A percentile compares a stretch with the other conserved stretches of the same genome.
phyloP scores from a whole-genome alignment of 495 filamentous ascomycete species.

The Neurospora sp. region DNA sequence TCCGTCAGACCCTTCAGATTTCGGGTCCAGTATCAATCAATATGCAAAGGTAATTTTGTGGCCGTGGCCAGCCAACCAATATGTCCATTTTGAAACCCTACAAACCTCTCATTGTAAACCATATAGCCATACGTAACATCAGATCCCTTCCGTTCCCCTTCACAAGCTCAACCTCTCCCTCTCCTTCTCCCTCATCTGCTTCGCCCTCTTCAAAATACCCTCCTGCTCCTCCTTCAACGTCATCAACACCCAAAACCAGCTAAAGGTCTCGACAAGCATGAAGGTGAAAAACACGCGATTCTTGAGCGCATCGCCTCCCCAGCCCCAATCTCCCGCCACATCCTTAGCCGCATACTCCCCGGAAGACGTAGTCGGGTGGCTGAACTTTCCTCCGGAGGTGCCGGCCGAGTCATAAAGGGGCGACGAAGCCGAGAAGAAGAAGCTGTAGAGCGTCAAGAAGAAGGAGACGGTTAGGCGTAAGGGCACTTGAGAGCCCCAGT shows the following conservation, averaged over 20 bases:
- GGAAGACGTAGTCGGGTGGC: slow-evolving; percentile 17
- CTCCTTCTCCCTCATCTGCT: slow-evolving; percentile 16
- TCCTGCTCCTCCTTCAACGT: slow-evolving; percentile 42
- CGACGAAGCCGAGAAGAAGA: slow-evolving; percentile 39
- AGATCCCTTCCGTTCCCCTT: too few species aligned
- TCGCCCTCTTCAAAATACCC: slow-evolving; percentile 19
- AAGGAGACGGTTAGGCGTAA: slow-evolving; percentile 59
- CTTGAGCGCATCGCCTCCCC: slow-evolving; percentile 52
- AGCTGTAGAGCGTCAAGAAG: slow-evolving; percentile 56
- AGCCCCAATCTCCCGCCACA: slow-evolving; percentile 7
- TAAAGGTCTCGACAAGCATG: slow-evolving; percentile 72
- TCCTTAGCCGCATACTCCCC: not conserved
- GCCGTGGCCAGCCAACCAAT: not conserved
- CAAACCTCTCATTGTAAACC: not conserved
- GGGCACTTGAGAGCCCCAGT: slow-evolving; percentile 57
- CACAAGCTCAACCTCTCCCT: slow-evolving; percentile 5
- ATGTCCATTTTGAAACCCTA: not conserved
- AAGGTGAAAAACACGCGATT: slow-evolving; percentile 76
- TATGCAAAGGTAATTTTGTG: too few species aligned
- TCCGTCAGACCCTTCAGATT: too few species aligned
- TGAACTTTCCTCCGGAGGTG: slow-evolving; percentile 1
- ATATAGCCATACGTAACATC: not conserved
- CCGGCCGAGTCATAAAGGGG: slow-evolving; percentile 19
- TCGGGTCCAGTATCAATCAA: too few species aligned
- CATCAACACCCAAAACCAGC: slow-evolving; percentile 75